These are phyloP conservation scores for Saccharomycopsis sp. DNA, from an alignment of 805 yeast species.

Conservation along the genomic window DNA sequence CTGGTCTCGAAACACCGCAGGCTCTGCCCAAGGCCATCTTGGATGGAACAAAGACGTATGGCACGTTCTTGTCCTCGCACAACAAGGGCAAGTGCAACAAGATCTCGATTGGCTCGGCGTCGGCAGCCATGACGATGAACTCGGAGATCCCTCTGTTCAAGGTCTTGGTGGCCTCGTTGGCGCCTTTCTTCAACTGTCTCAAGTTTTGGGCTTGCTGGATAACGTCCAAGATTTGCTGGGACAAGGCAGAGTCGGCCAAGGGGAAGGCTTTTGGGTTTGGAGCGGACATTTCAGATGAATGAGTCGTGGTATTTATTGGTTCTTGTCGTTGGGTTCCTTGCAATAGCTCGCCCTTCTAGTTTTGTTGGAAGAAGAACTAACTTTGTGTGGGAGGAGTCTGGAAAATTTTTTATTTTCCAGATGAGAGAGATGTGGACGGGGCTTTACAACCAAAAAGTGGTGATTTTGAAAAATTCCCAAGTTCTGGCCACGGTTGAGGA, in stretches of 20 bases:
- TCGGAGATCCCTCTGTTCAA: conserved; percentile 99
- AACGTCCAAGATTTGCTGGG: conserved; percentile 95
- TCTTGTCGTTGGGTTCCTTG: conserved; percentile 44
- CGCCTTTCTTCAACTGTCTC: conserved; percentile 99
- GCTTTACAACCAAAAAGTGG: no score
- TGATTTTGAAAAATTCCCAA: no score
- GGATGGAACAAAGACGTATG: conserved; percentile 97
- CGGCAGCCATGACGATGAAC: conserved; percentile 99
- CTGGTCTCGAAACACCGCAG: conserved; percentile 99
- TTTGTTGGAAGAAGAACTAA: no score
- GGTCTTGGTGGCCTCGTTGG: conserved; percentile 98
- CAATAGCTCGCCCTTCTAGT: conserved; percentile 42
- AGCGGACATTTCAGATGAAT: conserved; percentile 57
- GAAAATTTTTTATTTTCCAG: no score
- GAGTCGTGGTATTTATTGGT: neutral
- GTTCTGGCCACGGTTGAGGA: no score
- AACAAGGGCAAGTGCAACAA: conserved; percentile 92
- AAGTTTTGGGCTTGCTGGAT: conserved; percentile 96
- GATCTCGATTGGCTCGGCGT: conserved; percentile 98
- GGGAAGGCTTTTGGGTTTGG: conserved; percentile 99
- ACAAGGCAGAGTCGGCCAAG: conserved; percentile 88
- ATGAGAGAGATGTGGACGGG: no score
- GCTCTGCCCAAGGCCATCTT: conserved; percentile 99
- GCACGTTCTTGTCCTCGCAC: conserved; percentile 99
- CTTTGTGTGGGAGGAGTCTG: no score